A percentile compares a stretch with the other conserved stretches of the same genome.
phyloP scores from a whole-genome alignment of 2,329 filamentous ascomycete genomes.

The Paraphaeosphaeria minitans region DNA sequence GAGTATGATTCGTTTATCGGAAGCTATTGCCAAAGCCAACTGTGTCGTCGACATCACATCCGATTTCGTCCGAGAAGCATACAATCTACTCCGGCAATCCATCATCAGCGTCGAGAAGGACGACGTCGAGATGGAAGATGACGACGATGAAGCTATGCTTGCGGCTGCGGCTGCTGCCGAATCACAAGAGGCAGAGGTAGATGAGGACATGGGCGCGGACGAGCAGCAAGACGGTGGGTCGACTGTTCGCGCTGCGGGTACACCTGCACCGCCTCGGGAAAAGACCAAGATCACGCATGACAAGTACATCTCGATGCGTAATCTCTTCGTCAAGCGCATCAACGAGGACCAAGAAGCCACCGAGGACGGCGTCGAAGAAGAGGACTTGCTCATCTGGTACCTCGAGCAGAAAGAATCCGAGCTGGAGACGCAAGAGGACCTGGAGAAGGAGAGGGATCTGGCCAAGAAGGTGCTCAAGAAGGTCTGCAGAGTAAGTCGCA shows the following conservation, averaged over 20 bases:
- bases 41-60: constrained; percentile 89
- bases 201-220: constrained; percentile 35
- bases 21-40: constrained; percentile 98
- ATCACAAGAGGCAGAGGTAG: constrained; percentile 53
- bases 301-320: constrained; percentile 90
- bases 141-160: constrained; percentile 66
- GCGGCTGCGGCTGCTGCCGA: constrained; percentile 58
- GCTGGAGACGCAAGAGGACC: constrained; percentile 78
- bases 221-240: constrained; percentile 34
- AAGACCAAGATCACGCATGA: constrained; percentile 94
- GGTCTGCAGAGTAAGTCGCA: constrained; percentile 82
- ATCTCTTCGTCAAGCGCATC: constrained; percentile 80
- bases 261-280: constrained; percentile 52
- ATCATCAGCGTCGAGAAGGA: constrained; percentile 99
- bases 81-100: constrained; percentile 85
- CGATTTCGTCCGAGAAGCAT: constrained; percentile 88
- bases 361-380: constrained; percentile 83
- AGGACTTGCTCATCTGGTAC: constrained; percentile 85
- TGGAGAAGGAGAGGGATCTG: constrained; percentile 74
- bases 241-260: constrained; percentile 42
- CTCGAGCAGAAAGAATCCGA: constrained; percentile 88
- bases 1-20: constrained; percentile 90
- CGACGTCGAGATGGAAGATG: constrained; percentile 90
- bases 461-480: constrained; percentile 87
- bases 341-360: constrained; percentile 77